These are phyloP conservation scores for Rhynchosporium graminicola DNA, from an alignment of 2,329 filamentous ascomycete species.

Conservation along the genomic window DNA sequence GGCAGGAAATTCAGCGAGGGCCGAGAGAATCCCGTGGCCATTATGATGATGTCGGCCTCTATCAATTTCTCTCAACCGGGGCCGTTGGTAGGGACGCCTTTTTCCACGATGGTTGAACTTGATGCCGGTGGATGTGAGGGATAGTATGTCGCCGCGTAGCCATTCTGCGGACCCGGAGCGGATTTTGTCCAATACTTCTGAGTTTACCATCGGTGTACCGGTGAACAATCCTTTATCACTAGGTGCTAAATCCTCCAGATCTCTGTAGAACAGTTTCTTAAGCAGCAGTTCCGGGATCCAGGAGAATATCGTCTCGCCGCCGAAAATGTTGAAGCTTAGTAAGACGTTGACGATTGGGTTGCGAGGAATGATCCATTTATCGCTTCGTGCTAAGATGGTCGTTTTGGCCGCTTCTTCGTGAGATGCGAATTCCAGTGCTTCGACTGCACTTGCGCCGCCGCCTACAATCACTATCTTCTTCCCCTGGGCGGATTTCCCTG, in stretches of 20 bases:
- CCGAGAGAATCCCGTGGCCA: constrained; percentile 80
- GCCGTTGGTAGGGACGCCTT: constrained; percentile 74
- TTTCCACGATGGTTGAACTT: constrained; percentile 69
- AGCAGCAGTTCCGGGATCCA: constrained; percentile 78
- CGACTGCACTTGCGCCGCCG: constrained; percentile 78
- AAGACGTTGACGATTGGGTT: constrained; percentile 74
- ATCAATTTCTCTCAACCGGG: constrained; percentile 68
- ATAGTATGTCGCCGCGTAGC: constrained; percentile 76
- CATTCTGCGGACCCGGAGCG: constrained; percentile 72
- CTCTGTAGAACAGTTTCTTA: constrained; percentile 79
- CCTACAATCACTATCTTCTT: constrained; percentile 79
- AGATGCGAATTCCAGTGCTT: constrained; percentile 78
- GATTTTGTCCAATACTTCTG: constrained; percentile 74
- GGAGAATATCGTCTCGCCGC: constrained; percentile 72
- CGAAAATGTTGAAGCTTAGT: constrained; percentile 76
- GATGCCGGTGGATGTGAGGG: too few species aligned
- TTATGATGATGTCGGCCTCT: constrained; percentile 73
- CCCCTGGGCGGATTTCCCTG: constrained; percentile 69
- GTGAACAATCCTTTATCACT: constrained; percentile 73
- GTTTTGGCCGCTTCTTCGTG: constrained; percentile 66
- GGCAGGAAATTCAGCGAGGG: constrained; percentile 75
- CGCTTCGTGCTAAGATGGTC: constrained; percentile 72
- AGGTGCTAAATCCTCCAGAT: constrained; percentile 73
- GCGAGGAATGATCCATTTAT: constrained; percentile 86
- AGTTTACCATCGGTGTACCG: constrained; percentile 86